phyloP scores from a whole-genome alignment of 192 early-diverging fungal species.

The Diversispora eburnea region DNA sequence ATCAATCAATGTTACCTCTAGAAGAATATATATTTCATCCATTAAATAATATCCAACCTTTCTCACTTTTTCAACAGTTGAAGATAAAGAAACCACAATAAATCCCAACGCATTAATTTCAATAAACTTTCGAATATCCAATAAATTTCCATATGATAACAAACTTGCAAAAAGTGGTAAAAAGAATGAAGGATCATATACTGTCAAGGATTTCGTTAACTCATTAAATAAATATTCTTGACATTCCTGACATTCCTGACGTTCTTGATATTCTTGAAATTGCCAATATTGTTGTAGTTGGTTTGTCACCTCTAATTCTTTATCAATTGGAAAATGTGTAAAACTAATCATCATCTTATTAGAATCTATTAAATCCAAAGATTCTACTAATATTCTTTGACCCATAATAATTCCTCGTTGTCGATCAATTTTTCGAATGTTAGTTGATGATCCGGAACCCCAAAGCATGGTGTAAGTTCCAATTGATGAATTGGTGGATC shows the following conservation, averaged over 20 bases:
- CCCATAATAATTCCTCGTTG: slow-evolving; percentile 33
- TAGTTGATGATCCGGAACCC: slow-evolving; percentile 47
- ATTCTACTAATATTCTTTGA: slow-evolving; percentile 50
- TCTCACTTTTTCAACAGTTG: slow-evolving; percentile 50
- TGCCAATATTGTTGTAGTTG: not conserved
- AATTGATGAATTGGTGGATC: slow-evolving; percentile 53
- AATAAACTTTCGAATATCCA: slow-evolving; percentile 62
- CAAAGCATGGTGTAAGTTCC: slow-evolving; percentile 54
- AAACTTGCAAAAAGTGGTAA: slow-evolving; percentile 63
- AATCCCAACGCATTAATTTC: slow-evolving; percentile 70
- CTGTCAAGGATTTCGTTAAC: not conserved
- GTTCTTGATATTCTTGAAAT: too few relatives aligned
- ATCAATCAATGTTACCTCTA: slow-evolving; percentile 42
- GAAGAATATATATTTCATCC: slow-evolving; percentile 57
- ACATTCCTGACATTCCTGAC: too few relatives aligned
- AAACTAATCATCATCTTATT: slow-evolving; percentile 59
- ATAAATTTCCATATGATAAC: slow-evolving; percentile 42
- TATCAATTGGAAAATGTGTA: slow-evolving; percentile 50
- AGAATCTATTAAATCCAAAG: slow-evolving; percentile 59
- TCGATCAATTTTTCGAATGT: slow-evolving; percentile 39
- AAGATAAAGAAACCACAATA: slow-evolving; percentile 61
- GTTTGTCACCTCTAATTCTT: slow-evolving; percentile 30
- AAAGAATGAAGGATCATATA: slow-evolving; percentile 69
- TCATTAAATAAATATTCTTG: too few relatives aligned
- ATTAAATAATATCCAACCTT: slow-evolving; percentile 61